Base-by-base conservation (phyloP, 2,329 filamentous ascomycete species). In the Fusarium brevicatenulatum region DNA sequence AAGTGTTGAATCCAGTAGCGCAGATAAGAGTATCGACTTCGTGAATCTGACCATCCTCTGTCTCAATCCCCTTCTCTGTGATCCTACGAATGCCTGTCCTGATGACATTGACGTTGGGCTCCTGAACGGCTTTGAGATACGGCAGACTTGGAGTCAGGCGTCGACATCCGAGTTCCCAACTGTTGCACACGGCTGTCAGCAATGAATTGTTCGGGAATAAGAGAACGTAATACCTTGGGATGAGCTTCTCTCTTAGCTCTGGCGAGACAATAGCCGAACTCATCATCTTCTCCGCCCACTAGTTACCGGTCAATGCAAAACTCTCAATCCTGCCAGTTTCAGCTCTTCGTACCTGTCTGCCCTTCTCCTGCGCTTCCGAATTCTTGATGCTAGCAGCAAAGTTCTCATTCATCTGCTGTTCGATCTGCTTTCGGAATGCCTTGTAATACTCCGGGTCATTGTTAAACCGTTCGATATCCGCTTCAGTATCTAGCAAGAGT, bases 1-100 rank as follows among this genome's bases (percentile, higher is more conserved):
- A 52, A 4, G 52, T 63, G 9, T 63, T 56, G 39, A 67, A 67
- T 0, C 63, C 58, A 23, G 63, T 66, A 1, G 63, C 63, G 6
- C 50, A 66, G 1, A 63, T 52, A 42, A 67, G 34, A 9, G 57
- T 47, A 4, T 67, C 39, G 1, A 53, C 13, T 4, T 47, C 16
- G 5, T 49, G 47, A 4, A 50, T 8, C 10, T 36, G 4, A 5
- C 44, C 43, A 28, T 66, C 43, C 0, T 50, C 42, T 3, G 58
- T 63, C 50, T 56, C 56, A 8, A 56, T 44, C 1, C 58, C 63
- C 16, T 11, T 34, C 3, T 61, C 47, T 1, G 44, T 63, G 15
- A 66, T 56, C 5, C 30, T 63, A 4, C 34, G 34, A 4, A 66
- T 66, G 4, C 50, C 63, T 18, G 28, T 50, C 28, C 50, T 25